Base-by-base conservation (phyloP, 306 rosid genomes). In the Senna tora region DNA sequence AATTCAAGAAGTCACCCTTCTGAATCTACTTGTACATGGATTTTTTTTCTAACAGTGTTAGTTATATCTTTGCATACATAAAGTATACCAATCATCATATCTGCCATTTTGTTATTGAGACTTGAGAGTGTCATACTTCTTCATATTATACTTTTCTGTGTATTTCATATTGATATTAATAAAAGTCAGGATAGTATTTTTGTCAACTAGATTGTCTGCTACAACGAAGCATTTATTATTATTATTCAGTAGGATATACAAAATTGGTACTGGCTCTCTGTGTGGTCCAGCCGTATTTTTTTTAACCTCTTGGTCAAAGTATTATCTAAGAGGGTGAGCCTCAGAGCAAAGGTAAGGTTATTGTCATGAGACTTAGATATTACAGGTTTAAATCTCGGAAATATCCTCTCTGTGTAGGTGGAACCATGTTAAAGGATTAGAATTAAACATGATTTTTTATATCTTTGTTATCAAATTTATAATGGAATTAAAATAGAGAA, bases 1-100 rank as follows among this genome's bases (percentile, higher is more conserved):
- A 94, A 80, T 45, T 76, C 86, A 85, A 62, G 50, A 94, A 89
- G 84, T 83, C 77, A n/a, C 77, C 65, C 46, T 58, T 76, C 47
- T 82, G 43, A 81, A 65, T 39, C 53, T 41, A 36, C 32, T 67
- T 33, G 28, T 12, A 54, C 49, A 19, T 42, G 67, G 8, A 39
- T n/a, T 41, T 43, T 41, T 47, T 43, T 57, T 68, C 2, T n/a
- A 54, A 11, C 15, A 46, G 30, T 36, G 11, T 55, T 22, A 11
- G 14, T 77, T 38, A 30, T 72, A 53, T 61, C 42, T 75, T 72
- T 65, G 65, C 38, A 65, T 76, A 46, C 32, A 70, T 76, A 34
- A 36, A 64, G 50, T 47, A 45, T 45, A 45, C 51, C 17, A 22
- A 28, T 64, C 56, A 28, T 12, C 56, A 67, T 80, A 68, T 69